phyloP scores from a whole-genome alignment of 441 rosid species.

The Melastoma candidum region DNA sequence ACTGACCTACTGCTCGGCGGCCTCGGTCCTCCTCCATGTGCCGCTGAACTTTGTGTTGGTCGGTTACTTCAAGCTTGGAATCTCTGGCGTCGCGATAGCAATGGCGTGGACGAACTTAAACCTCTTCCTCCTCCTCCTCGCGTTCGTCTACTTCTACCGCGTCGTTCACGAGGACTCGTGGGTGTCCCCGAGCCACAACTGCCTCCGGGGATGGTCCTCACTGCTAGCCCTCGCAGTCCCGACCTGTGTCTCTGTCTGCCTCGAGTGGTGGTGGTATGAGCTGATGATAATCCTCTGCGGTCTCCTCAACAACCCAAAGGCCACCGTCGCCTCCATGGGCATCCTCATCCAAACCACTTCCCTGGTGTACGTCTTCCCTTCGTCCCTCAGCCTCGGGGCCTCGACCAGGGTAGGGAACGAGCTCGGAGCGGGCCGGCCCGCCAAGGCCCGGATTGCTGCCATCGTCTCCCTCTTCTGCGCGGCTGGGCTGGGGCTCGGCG shows the following conservation, averaged over 20 bases:
- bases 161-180: constrained; percentile 57
- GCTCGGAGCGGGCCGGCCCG: constrained; percentile 80
- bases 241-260: constrained; percentile 82
- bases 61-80: constrained; percentile 61
- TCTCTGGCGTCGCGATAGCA: constrained; percentile 78
- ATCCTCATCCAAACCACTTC: constrained; percentile 88
- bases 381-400: constrained; percentile 82
- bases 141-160: constrained; percentile 61
- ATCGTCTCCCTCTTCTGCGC: constrained; percentile 65
- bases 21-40: constrained; percentile 68
- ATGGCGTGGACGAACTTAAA: constrained; percentile 93
- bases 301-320: constrained; percentile 65
- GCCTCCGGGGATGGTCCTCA: constrained; percentile 78
- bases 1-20: constrained; percentile 74
- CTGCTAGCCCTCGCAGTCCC: constrained; percentile 76
- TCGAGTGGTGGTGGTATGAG: constrained; percentile 99
- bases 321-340: constrained; percentile 95
- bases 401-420: constrained; percentile 87
- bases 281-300: constrained; percentile 90
- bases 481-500: constrained; percentile 43
- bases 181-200: constrained; percentile 68
- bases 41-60: constrained; percentile 74
- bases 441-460: constrained; percentile 65
- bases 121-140: constrained; percentile 50
- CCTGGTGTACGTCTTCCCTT: constrained; percentile 80